Conservation (phyloP, 208 protist genomes). For the Leishmania gerbilli region DNA sequence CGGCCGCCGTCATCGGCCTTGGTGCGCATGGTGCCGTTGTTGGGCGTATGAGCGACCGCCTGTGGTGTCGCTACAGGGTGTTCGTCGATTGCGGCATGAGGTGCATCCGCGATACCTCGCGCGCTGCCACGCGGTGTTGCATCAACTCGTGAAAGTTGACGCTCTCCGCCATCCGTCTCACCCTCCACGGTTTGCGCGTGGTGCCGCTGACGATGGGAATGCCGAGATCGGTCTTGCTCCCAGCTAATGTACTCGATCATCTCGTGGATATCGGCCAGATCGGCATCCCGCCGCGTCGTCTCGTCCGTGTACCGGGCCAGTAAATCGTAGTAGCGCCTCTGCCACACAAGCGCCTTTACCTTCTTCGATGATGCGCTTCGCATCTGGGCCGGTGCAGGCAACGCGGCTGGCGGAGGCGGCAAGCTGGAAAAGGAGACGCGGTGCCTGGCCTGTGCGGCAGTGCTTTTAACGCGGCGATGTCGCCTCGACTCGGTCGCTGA, state of each 20-base stretch:
- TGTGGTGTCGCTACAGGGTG: background rate
- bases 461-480: background rate
- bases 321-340: slow-evolving; percentile 42
- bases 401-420: background rate
- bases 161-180: background rate
- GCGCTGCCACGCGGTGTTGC: background rate
- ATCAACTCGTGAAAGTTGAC: slow-evolving; percentile 10
- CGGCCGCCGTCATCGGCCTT: background rate
- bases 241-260: slow-evolving; percentile 51
- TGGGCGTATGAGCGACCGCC: background rate
- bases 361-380: background rate
- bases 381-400: background rate
- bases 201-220: slow-evolving; percentile 24
- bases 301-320: slow-evolving; percentile 32
- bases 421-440: background rate
- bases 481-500: background rate
- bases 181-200: background rate
- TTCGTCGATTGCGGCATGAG: background rate
- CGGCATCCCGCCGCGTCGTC: slow-evolving; percentile 29
- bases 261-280: slow-evolving; percentile 51
- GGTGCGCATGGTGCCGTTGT: background rate
- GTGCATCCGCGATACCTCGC: background rate
- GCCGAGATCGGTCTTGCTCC: slow-evolving; percentile 42
- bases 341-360: slow-evolving; percentile 19
- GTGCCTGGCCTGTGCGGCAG: background rate